A percentile compares a stretch with the other conserved stretches of the same genome.
Evolutionary conservation across 495 filamentous ascomycete species (phyloP).

Genomic region (Penicillium robsamsonii): DNA sequence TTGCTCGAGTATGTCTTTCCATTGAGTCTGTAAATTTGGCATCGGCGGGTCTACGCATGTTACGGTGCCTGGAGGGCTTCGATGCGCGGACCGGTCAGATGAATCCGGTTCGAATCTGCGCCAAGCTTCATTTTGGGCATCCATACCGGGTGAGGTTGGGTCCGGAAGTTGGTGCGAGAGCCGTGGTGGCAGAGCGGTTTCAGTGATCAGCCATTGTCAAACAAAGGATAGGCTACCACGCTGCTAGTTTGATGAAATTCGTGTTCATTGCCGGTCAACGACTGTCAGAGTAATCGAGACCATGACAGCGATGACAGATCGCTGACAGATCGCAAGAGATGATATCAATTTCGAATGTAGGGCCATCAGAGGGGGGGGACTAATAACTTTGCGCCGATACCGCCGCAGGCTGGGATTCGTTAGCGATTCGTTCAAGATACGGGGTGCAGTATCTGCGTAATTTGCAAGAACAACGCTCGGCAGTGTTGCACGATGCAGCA

Average conservation of each 20-base stretch:
- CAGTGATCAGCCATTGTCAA: not conserved
- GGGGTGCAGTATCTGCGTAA: not conserved
- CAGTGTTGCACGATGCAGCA: conserved; percentile 26
- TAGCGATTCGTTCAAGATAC: conserved; percentile 17
- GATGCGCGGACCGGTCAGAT: conserved; percentile 2
- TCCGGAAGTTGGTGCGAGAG: conserved; percentile 8
- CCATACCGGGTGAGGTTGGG: conserved; percentile 1
- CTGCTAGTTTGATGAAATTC: conserved; percentile 2
- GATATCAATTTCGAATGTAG: conserved; percentile 26
- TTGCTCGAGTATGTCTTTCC: not conserved
- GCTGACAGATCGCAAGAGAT: conserved; percentile 16
- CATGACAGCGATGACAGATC: conserved; percentile 18
- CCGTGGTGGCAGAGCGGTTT: not conserved
- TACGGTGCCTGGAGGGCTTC: not conserved
- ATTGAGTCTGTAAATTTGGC: not conserved
- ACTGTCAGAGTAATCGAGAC: conserved; percentile 16
- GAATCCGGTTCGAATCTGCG: conserved; percentile 4
- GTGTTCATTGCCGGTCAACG: conserved; percentile 11
- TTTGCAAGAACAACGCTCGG: conserved; percentile 18
- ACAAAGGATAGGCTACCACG: not conserved
- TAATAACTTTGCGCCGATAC: conserved; percentile 52
- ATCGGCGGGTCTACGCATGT: not conserved
- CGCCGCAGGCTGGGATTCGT: conserved; percentile 39
- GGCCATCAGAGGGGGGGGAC: conserved; percentile 13
- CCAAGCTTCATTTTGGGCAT: conserved; percentile 5